Conservation (phyloP, 495 filamentous ascomycete genomes). For the Lophiotrema nucula region DNA sequence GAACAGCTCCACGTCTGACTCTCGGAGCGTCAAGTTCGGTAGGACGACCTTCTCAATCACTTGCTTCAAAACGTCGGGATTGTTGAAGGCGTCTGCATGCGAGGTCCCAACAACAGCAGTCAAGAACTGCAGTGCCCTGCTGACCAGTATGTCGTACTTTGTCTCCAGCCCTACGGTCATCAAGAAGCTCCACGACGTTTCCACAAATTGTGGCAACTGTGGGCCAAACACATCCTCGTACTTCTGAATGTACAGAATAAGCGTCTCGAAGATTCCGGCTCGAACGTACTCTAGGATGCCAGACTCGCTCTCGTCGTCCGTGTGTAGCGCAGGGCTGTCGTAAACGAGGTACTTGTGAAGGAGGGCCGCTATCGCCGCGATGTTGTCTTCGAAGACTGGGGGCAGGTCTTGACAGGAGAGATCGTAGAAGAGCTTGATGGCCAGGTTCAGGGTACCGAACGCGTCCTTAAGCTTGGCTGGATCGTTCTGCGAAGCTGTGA, state of each 20-base stretch:
- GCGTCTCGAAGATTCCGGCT: constrained; percentile 84
- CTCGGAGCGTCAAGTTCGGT: constrained; percentile 84
- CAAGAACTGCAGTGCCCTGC: constrained; percentile 88
- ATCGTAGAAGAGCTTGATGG: constrained; percentile 91
- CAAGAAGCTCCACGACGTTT: constrained; percentile 84
- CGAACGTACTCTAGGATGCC: constrained; percentile 80
- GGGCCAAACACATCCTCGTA: constrained; percentile 88
- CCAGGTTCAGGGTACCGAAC: constrained; percentile 78
- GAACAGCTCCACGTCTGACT: constrained; percentile 91
- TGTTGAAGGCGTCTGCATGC: constrained; percentile 84
- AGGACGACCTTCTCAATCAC: constrained; percentile 93
- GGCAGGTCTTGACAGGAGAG: constrained; percentile 95
- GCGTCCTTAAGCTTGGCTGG: constrained; percentile 67
- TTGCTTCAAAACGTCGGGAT: constrained; percentile 67
- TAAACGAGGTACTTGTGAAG: constrained; percentile 93
- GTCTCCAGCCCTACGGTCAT: constrained; percentile 81
- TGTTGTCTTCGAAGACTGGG: constrained; percentile 84
- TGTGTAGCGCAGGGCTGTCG: constrained; percentile 74
- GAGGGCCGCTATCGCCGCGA: constrained; percentile 68
- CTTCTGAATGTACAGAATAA: constrained; percentile 85
- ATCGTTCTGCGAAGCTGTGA: constrained; percentile 72
- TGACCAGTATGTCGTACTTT: constrained; percentile 94
- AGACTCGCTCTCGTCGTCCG: constrained; percentile 82
- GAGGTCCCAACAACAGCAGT: constrained; percentile 77
- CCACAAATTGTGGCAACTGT: constrained; percentile 77